Conservation (phyloP, 1,139 yeast species). For the Magnusiomyces sp. region DNA sequence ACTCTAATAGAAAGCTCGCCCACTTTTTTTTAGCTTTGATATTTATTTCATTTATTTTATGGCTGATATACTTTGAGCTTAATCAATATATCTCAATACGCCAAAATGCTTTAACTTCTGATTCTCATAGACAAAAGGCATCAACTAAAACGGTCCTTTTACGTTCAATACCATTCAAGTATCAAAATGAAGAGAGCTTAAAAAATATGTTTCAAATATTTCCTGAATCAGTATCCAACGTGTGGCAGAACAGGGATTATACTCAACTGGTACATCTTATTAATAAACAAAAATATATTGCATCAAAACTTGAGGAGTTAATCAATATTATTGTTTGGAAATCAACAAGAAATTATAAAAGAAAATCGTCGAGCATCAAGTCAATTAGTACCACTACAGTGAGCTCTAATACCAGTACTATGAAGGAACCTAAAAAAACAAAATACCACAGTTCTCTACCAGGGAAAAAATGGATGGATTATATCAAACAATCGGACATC, state of each 20-base stretch:
- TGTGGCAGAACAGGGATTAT: conserved; percentile 29
- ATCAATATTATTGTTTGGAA: conserved; percentile 14
- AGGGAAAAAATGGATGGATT: conserved; percentile 23
- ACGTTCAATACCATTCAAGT: conserved; percentile 20
- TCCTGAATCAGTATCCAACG: conserved; percentile 22
- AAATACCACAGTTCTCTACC: conserved; percentile 12
- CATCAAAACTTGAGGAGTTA: conserved; percentile 20
- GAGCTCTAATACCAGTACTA: background rate
- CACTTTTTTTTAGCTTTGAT: conserved; percentile 22
- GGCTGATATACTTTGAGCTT: conserved; percentile 22
- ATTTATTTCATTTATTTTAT: conserved; percentile 16
- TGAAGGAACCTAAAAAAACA: background rate
- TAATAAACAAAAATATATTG: conserved; percentile 14
- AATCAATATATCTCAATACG: conserved; percentile 20
- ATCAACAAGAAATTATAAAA: background rate
- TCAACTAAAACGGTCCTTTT: conserved; percentile 26
- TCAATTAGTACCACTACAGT: background rate
- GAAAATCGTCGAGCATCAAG: conserved; percentile 4
- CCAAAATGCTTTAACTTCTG: conserved; percentile 18
- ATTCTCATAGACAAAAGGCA: conserved; percentile 18
- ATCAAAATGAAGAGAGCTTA: conserved; percentile 6
- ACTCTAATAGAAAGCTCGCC: conserved; percentile 19
- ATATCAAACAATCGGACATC: conserved; percentile 15
- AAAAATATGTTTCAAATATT: conserved; percentile 17
- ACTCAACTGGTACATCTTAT: conserved; percentile 18